Percentiles rank a stretch among this genome's conserved stretches.
These are phyloP conservation scores for sorghum (Sorghum bicolor) DNA, from an alignment of 176 grass and related monocot genomes.

Conservation along the genomic window DNA sequence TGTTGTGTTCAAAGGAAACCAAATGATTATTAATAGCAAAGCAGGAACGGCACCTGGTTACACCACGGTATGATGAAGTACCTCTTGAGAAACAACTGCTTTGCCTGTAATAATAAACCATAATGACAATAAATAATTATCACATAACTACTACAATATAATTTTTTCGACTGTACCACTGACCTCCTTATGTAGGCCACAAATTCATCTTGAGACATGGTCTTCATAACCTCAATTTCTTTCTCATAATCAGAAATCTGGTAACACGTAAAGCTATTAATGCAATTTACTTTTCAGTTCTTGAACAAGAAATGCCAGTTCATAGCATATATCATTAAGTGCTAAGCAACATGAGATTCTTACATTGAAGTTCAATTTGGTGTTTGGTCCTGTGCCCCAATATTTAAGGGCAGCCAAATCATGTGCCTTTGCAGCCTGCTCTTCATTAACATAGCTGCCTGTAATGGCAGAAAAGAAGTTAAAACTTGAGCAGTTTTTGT, in stretches of 20 bases:
- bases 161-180: neutral
- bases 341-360: slow-evolving; percentile 14
- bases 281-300: slow-evolving; percentile 1
- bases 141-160: neutral
- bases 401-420: slow-evolving; percentile 95
- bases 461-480: slow-evolving; percentile 28
- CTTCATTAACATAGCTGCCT: slow-evolving; percentile 98
- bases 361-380: slow-evolving; percentile 94
- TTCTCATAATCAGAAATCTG: slow-evolving; percentile 81
- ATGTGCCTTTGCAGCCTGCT: slow-evolving; percentile 90
- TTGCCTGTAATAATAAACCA: slow-evolving; percentile 52
- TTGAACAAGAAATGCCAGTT: slow-evolving; percentile 26
- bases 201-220: slow-evolving; percentile 88
- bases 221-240: slow-evolving; percentile 83
- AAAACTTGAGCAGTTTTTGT: slow-evolving; percentile 18
- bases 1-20: neutral
- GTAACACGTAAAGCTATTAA: neutral
- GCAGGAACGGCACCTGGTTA: slow-evolving; percentile 70
- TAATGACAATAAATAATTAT: slow-evolving; percentile 1
- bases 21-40: neutral
- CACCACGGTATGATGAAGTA: slow-evolving; percentile 79
- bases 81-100: slow-evolving; percentile 99
- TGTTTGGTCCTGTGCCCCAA: slow-evolving; percentile 60
- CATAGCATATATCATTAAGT: slow-evolving; percentile 1
- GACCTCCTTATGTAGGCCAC: slow-evolving; percentile 94